Percentiles rank a stretch among this genome's conserved stretches.
Conservation (phyloP, 495 filamentous ascomycete species). For the Neurospora africana region DNA sequence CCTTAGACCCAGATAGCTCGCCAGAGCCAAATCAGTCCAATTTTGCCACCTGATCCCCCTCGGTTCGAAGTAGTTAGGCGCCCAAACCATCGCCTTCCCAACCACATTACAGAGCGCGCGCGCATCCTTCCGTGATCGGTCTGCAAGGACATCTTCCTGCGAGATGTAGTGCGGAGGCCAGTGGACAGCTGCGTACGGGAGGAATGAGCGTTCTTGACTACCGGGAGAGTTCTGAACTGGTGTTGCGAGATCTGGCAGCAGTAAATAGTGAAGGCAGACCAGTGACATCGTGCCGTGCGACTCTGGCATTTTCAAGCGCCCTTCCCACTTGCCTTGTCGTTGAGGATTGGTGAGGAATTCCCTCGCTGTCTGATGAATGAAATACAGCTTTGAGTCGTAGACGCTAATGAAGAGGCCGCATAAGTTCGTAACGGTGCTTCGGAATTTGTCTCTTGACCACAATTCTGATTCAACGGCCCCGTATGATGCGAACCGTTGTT, state of each 20-base stretch:
- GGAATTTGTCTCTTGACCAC: slow-evolving; percentile 11
- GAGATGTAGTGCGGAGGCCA: slow-evolving; percentile 12
- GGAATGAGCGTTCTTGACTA: slow-evolving; percentile 2
- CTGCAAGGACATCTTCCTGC: slow-evolving; percentile 1
- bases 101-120: background rate
- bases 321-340: slow-evolving; percentile 8
- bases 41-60: background rate
- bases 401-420: slow-evolving; percentile 31
- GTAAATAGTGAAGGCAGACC: slow-evolving; percentile 10
- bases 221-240: background rate
- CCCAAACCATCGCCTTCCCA: background rate
- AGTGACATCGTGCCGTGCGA: slow-evolving; percentile 9
- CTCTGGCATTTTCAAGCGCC: slow-evolving; percentile 2
- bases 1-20: slow-evolving; percentile 5
- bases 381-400: slow-evolving; percentile 23
- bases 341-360: slow-evolving; percentile 24
- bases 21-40: slow-evolving; percentile 1
- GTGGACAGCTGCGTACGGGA: slow-evolving; percentile 11
- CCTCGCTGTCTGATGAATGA: slow-evolving; percentile 34
- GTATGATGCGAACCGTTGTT: background rate
- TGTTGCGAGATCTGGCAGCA: slow-evolving; percentile 3
- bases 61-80: background rate
- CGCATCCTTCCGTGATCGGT: background rate
- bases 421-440: slow-evolving; percentile 16
- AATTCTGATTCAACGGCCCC: background rate